phyloP scores from a whole-genome alignment of 306 rosid species.

The Cercis canadensis region DNA sequence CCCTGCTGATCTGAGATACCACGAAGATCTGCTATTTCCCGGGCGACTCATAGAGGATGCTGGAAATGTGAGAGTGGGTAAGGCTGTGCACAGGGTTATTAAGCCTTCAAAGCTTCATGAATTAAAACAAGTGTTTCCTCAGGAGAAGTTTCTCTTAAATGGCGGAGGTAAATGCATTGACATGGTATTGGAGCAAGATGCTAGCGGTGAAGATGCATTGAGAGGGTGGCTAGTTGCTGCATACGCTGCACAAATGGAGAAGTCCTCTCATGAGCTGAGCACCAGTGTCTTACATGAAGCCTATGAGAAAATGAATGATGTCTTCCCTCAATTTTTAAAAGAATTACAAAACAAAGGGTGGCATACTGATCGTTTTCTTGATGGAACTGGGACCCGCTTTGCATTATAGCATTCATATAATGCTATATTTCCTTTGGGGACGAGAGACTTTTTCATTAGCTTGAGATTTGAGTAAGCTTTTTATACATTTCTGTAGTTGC shows the following conservation, averaged over 20 bases:
- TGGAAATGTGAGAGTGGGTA: slow-evolving; percentile 83
- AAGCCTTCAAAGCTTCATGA: slow-evolving; percentile 78
- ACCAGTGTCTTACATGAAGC: slow-evolving; percentile 59
- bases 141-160: slow-evolving; percentile 79
- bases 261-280: slow-evolving; percentile 50
- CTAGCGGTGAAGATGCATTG: slow-evolving; percentile 89
- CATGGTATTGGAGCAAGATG: slow-evolving; percentile 82
- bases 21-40: slow-evolving; percentile 75
- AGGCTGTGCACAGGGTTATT: slow-evolving; percentile 60
- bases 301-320: slow-evolving; percentile 71
- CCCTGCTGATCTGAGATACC: slow-evolving; percentile 91
- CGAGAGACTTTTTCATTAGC: too few relatives aligned
- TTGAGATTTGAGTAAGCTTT: not conserved
- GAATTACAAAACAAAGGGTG: slow-evolving; percentile 85
- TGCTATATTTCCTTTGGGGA: slow-evolving; percentile 7
- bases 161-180: slow-evolving; percentile 59
- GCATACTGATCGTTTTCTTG: slow-evolving; percentile 95
- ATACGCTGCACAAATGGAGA: slow-evolving; percentile 56
- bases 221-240: slow-evolving; percentile 98
- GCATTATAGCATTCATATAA: slow-evolving; percentile 40
- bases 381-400: slow-evolving; percentile 83
- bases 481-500: slow-evolving; percentile 24
- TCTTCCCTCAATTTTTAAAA: slow-evolving; percentile 62
- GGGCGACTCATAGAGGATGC: slow-evolving; percentile 75
- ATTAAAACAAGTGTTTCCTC: slow-evolving; percentile 60